These are phyloP conservation scores for Xylaria sp. DNA, from an alignment of 2,329 filamentous ascomycete species.

Conservation along the genomic window DNA sequence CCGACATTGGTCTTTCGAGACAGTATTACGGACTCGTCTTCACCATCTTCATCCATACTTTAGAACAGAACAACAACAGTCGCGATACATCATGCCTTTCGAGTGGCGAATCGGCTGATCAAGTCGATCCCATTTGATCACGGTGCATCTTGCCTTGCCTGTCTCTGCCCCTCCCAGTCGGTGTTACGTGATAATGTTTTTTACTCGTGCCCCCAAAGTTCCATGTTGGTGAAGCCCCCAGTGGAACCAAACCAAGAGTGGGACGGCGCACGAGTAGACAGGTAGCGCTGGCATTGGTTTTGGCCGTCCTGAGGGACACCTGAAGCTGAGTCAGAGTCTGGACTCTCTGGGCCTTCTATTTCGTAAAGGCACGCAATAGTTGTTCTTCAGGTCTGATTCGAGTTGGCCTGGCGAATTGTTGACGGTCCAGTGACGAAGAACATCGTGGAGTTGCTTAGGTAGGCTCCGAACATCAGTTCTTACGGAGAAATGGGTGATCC, in stretches of 20 bases:
- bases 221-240: background rate
- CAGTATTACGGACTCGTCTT: background rate
- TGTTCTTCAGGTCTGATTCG: background rate
- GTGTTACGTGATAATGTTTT: conserved; percentile 1
- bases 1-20: background rate
- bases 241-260: background rate
- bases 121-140: background rate
- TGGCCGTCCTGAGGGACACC: background rate
- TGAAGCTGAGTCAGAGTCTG: background rate
- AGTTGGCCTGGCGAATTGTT: background rate
- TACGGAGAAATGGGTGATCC: too few species aligned
- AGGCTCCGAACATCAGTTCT: too few species aligned
- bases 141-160: background rate
- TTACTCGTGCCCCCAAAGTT: background rate
- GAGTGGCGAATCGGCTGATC: background rate
- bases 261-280: background rate
- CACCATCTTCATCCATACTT: too few species aligned
- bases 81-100: too few species aligned
- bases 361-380: too few species aligned
- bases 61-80: too few species aligned
- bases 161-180: conserved; percentile 7
- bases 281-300: background rate
- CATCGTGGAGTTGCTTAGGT: background rate
- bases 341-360: too few species aligned
- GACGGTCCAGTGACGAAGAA: background rate